Evolutionary conservation across 805 yeast species (phyloP).

Genomic region (Zygosaccharomyces pseudorouxii): DNA sequence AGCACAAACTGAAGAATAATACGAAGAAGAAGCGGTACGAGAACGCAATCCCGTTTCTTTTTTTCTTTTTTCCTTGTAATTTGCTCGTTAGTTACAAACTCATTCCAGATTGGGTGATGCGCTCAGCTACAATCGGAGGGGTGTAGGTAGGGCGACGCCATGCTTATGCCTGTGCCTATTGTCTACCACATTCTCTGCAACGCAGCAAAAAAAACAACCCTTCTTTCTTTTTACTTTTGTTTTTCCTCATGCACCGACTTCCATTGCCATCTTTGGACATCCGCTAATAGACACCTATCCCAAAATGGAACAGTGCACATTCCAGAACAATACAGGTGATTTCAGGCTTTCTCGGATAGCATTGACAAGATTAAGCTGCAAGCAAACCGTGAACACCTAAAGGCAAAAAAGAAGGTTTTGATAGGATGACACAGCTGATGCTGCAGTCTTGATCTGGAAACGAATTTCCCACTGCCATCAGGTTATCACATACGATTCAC

Average conservation of each 20-base stretch:
- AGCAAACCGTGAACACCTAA: not conserved
- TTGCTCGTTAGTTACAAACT: not conserved
- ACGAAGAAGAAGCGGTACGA: not conserved
- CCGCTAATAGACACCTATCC: not conserved
- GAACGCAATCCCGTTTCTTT: not conserved
- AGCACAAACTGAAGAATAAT: too few species aligned
- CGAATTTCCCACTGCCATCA: not conserved
- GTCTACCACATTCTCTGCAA: not conserved
- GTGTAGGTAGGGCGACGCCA: not conserved
- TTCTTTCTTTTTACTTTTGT: not conserved
- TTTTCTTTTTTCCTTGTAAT: not conserved
- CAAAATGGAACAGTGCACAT: not conserved
- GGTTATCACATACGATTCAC: not conserved
- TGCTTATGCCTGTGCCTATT: not conserved
- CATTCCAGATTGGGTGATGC: not conserved
- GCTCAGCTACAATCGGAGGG: not conserved
- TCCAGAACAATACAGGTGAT: not conserved
- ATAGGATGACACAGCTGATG: not conserved
- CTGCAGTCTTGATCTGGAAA: not conserved
- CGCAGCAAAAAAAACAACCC: not conserved
- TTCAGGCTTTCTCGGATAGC: not conserved
- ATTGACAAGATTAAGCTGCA: not conserved
- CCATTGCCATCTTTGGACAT: not conserved
- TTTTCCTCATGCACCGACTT: not conserved
- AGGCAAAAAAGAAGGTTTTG: not conserved